Evolutionary conservation across 768 basidiomycete genomes (phyloP), one percentile per base, ranked within the genome.

Genomic region (Porpolomopsis calyptriformis): DNA sequence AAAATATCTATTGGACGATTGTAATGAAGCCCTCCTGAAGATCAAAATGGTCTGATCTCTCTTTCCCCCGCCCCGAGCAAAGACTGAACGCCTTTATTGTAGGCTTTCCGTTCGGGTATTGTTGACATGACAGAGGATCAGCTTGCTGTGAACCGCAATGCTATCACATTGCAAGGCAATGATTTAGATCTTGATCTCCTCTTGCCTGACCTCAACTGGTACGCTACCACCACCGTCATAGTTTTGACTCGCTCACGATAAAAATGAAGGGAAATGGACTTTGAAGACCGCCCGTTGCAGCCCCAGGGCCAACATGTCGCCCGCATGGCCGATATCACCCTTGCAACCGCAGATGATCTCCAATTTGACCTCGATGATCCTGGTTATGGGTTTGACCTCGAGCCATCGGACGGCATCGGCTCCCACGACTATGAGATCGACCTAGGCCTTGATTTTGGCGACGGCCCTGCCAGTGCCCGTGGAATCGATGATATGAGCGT

Each of bases 81-180:
- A 12, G 33, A 33, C 48, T 7, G 22, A 43, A 56, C 44, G 48
- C 14, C 16, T 44, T 45, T 34, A 18, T 47, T 20, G 9, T 52
- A 91, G 91, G 89, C 92, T 3, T 97, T 98, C 65, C 83, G 92
- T 45, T 91, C 92, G 14, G 94, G 91, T 49, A 65, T 91, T 7
- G 96, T 97, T 29, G 96, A 99, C 64, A 78, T 98, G 77, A 90
- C 91, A 4, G 92, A 94, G 52, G 93, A 96, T 50, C 89, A 94
- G 62, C 74, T 93, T 1, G 78, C 78, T 0, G 90, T 89, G 29
- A 83, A 82, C 60, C 80, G 82, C 57, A 88, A 86, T 50, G 78
- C 91, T 23, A 94, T 97, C 63, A 94, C 91, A 1, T 72, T 93
- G 26, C 80, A 86, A 57, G 76, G 76, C 1, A 80, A 76, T 42